Evolutionary conservation across 495 filamentous ascomycete genomes (phyloP), one percentile per base, ranked within the genome.

Genomic region (Hypomontagnella monticulosa): DNA sequence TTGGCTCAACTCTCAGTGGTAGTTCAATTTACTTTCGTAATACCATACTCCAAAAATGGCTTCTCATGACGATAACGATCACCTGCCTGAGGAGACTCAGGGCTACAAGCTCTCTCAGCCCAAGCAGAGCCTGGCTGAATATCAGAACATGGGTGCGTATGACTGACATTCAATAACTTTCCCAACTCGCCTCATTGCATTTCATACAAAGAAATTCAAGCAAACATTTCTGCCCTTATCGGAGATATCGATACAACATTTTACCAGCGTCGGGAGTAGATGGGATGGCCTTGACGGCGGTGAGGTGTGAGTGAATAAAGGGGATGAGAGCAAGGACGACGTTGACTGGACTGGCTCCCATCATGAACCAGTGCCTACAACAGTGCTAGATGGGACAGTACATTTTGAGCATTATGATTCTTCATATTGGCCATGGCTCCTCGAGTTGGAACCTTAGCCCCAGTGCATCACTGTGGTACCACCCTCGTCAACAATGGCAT

Each of bases 81-180:
- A 97, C 61, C 76, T 88, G 67, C 91, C 94, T 73, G 88, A 92
- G 80, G 84, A 86, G 75, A 97, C 92, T 59, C 88, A 93, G 81
- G 94, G 95, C 69, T 99, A 96, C 88, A 97, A 95, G 85, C 89
- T 97, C 66, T 93, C 93, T 66, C 92, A 97, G 85, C 81, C 81
- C 60, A 97, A 97, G 88, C 97, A 97, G 85, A 93, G 91, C 61
- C 84, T 99, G 66, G 88, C 92, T 56, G 92, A 97, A 77, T 97
- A 97, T 78, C 80, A 90, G 61, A 79, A 97, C 71, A 88, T 99
- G 76, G 95, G 95, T 97, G 81, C 74, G 91, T 84, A 48, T 37
- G 66, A 54, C 44, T 27, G 66, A 54, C 44, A 3, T 27, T 27
- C 23, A 27, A 27, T 27, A 3, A 27, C 23, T 27, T 27, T 6